These are phyloP conservation scores for Dactylellina parvicollis DNA, from an alignment of 2,329 filamentous ascomycete species.

Conservation along the genomic window DNA sequence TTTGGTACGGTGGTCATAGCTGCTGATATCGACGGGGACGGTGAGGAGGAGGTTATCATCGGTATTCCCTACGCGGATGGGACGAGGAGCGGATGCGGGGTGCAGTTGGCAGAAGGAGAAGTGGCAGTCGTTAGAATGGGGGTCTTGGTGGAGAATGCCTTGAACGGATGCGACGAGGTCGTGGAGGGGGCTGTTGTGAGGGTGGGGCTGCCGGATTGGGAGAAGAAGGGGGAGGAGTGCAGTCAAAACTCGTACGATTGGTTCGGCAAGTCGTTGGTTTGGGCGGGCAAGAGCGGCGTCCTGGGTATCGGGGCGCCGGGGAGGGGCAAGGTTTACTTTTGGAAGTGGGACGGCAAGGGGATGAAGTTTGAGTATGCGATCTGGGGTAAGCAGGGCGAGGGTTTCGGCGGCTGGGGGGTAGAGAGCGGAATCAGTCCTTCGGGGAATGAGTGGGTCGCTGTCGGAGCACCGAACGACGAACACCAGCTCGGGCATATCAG, in stretches of 20 bases:
- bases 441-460: slow-evolving; percentile 54
- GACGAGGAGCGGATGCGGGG: slow-evolving; percentile 22
- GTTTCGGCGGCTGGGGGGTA: slow-evolving; percentile 53
- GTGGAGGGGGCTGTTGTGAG: slow-evolving; percentile 24
- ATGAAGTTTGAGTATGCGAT: slow-evolving; percentile 29
- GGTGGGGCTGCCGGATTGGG: background rate
- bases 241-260: slow-evolving; percentile 50
- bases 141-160: slow-evolving; percentile 14
- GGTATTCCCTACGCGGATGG: slow-evolving; percentile 37
- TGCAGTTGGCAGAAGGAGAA: slow-evolving; percentile 56
- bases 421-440: slow-evolving; percentile 35
- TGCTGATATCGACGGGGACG: slow-evolving; percentile 54
- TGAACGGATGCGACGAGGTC: slow-evolving; percentile 24
- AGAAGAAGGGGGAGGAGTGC: slow-evolving; percentile 22
- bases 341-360: slow-evolving; percentile 11
- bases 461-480: slow-evolving; percentile 53
- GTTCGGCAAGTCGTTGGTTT: slow-evolving; percentile 54
- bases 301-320: slow-evolving; percentile 56
- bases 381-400: slow-evolving; percentile 9
- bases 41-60: slow-evolving; percentile 45
- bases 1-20: slow-evolving; percentile 55
- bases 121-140: slow-evolving; percentile 49
- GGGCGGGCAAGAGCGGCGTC: slow-evolving; percentile 8
- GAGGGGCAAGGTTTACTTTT: slow-evolving; percentile 51
- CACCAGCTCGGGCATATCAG: slow-evolving; percentile 53